These are phyloP conservation scores for Colletotrichum costaricense DNA, from an alignment of 2,329 filamentous ascomycete genomes.

Conservation along the genomic window DNA sequence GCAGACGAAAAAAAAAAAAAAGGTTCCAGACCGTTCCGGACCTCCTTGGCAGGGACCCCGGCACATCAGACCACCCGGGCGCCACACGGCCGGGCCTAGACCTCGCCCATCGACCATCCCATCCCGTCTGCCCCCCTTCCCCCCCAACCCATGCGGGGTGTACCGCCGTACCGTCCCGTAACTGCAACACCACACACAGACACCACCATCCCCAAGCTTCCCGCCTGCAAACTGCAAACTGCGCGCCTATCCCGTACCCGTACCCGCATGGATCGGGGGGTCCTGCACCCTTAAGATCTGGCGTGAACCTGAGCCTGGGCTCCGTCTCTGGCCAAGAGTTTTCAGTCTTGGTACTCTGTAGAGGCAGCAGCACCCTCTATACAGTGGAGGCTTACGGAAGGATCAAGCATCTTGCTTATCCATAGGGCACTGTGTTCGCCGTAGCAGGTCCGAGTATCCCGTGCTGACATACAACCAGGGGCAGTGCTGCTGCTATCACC, in stretches of 20 bases:
- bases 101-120: slow-evolving; percentile 28
- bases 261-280: slow-evolving; percentile 24
- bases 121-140: neutral
- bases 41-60: slow-evolving; percentile 27
- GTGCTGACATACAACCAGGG: neutral
- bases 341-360: neutral
- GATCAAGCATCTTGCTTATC: neutral
- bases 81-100: slow-evolving; percentile 29
- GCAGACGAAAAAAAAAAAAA: neutral
- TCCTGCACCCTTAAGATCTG: slow-evolving; percentile 1
- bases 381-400: slow-evolving; percentile 1
- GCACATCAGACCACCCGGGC: slow-evolving; percentile 22
- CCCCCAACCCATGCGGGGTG: slow-evolving; percentile 16
- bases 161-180: neutral
- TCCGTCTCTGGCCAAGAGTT: neutral
- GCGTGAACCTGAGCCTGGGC: too few species aligned
- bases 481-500: neutral
- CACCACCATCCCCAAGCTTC: neutral
- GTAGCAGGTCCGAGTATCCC: neutral
- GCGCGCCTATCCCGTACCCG: neutral
- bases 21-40: slow-evolving; percentile 30
- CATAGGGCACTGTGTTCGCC: neutral
- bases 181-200: slow-evolving; percentile 5
- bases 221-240: slow-evolving; percentile 3
- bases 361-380: neutral